Evolutionary conservation across 306 rosid genomes (phyloP), one percentile per base, ranked within the genome.

Genomic region (Rubus parviflorus): DNA sequence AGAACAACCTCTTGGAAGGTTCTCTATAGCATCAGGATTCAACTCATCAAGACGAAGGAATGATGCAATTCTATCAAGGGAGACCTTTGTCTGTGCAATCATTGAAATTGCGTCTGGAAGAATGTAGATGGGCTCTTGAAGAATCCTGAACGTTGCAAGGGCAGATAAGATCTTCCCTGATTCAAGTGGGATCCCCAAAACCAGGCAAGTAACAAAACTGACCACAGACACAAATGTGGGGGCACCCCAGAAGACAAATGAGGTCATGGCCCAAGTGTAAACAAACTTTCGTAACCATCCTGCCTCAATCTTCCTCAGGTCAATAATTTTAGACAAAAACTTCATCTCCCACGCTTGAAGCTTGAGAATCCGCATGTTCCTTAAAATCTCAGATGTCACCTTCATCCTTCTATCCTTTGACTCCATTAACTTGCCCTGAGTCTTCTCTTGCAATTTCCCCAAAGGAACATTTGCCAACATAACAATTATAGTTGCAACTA

Each of bases 281-380:
- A 90, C 62, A 81, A 66, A 89, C 73, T 86, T 94, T 74, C 85
- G 87, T 41, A 94, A 77, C 94, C 94, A 94, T 16, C 77, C 83
- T 22, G 83, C 75, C 88, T 94, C 96, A 6, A n/a, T 70, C 58
- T 83, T 80, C 84, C 98, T 85, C 17, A 90, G 74, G 42, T 82
- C 84, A 35, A 77, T 37, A 71, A 94, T 83, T 82, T 87, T 94
- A 1, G 96, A 81, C 23, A 94, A 80, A 83, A 92, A 94, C 88
- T 92, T 94, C 87, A 94, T 92, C 74, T 94, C 97, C 98, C 97
- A 94, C 41, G 88, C 96, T 75, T 91, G 98, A 25, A 94, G 86
- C 82, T 94, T 94, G 37, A 94, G 94, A 81, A 89, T 90, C 87
- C 90, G 86, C 97, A 92, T 90, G 84, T 87, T 94, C 86, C 84